Evolutionary conservation across 2,329 filamentous ascomycete species (phyloP), one percentile per base, ranked within the genome.

Genomic region (Arthrobotrys entomopaga): DNA sequence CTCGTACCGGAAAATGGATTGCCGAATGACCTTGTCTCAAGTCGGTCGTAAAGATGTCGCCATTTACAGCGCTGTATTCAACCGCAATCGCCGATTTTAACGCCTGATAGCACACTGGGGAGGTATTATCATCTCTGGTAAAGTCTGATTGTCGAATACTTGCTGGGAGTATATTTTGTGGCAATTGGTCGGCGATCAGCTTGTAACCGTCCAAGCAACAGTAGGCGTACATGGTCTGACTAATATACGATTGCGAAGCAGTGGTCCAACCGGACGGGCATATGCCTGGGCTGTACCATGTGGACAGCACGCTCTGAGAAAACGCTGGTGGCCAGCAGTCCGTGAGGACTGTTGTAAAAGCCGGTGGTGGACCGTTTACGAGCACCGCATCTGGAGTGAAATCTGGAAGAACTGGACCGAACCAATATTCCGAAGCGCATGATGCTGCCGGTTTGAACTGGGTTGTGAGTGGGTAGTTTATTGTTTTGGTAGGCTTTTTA

Each of bases 241-340:
- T 66, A 5, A 66, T 56, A 34, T 73, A 73, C n/a, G 53, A 63
- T 16, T 66, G 69, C 4, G 69, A 61, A 1, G 56, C 69, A 1
- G 69, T 73, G 1, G 15, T 57, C n/a, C 54, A 73, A 1, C 56
- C 48, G 0, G 48, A 63, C 11, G 69, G 69, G 16, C 69, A 73
- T 24, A 73, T 73, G 20, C 69, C 69, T 0, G 69, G 69, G 16
- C 56, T 73, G 42, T 66, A 73, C 11, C 59, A 73, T 26, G 54
- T 66, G 15, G 29, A 20, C n/a, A 7, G 29, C 1, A 7, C 60
- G 1, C 52, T 49, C 8, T 22, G 54, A 3, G 16, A 49, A n/a
- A 42, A 63, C n/a, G 54, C 20, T 22, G 54, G 8, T 3, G 69
- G 69, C 69, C 69, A 73, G 22, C 69, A 73, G 10, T 66, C 42